Conservation (phyloP, 2,329 filamentous ascomycete genomes). For the Zalaria obscura region DNA sequence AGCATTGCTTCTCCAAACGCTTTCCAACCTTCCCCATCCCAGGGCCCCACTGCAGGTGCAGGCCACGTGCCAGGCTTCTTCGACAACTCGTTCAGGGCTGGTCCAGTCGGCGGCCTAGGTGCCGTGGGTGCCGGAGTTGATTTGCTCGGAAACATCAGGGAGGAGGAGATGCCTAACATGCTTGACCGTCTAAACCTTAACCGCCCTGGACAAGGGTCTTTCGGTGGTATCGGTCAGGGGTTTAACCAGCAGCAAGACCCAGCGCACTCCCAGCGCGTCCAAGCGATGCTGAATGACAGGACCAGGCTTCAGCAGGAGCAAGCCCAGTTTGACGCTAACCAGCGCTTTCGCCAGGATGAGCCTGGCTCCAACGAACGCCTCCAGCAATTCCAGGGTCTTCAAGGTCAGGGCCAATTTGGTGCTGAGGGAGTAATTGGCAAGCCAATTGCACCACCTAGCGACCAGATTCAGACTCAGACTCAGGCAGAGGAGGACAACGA, state of each 20-base stretch:
- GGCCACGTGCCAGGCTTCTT: conserved; percentile 49
- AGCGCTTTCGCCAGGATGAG: conserved; percentile 32
- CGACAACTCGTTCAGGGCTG: conserved; percentile 39
- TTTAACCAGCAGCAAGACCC: conserved; percentile 27
- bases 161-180: conserved; percentile 55
- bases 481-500: conserved; percentile 2
- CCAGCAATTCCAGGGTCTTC: conserved; percentile 69
- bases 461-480: conserved; percentile 9
- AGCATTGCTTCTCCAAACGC: conserved; percentile 75
- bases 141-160: conserved; percentile 35
- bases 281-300: conserved; percentile 46
- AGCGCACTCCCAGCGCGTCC: conserved; percentile 41
- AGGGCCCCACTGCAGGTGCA: conserved; percentile 19
- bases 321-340: conserved; percentile 35
- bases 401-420: conserved; percentile 26
- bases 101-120: conserved; percentile 24
- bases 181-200: conserved; percentile 52
- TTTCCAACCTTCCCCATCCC: conserved; percentile 47
- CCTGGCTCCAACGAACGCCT: conserved; percentile 47
- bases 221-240: conserved; percentile 28
- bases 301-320: conserved; percentile 48
- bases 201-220: conserved; percentile 30
- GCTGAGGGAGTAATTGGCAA: conserved; percentile 23
- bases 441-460: conserved; percentile 5
- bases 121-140: conserved; percentile 31